Evolutionary conservation across 306 rosid genomes (phyloP), one percentile per base, ranked within the genome.

Genomic region (Fragaria vesca): DNA sequence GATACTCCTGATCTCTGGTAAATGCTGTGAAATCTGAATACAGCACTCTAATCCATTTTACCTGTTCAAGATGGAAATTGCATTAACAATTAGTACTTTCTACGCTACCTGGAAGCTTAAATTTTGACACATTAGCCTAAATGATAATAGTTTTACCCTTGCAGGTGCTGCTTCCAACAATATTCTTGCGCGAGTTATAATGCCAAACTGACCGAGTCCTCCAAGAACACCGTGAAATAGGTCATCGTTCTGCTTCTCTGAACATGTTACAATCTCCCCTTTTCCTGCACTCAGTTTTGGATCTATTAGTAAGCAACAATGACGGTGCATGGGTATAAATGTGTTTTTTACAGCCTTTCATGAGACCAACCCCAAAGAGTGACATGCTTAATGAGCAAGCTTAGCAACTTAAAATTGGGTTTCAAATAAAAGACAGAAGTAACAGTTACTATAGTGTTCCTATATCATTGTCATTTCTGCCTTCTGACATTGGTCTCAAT

Each of bases 171-270:
- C 89, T 79, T 96, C 98, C 46, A 96, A 86, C 13, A 82, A 71
- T 85, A 96, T 88, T 80, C 93, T 88, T 15, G 99, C 99, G 4
- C 89, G 75, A 21, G 98, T 96, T 80, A 96, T 93, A 63, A 96
- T 93, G 76, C 99, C 99, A 76, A 96, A 96, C 76, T 96, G 97
- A 50, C 99, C 99, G 28, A 96, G 95, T 47, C 99, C 99, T 62
- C 99, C 99, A 77, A 96, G 97, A 80, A 91, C 98, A 20, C 94
- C 83, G 68, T 91, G 97, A 80, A 96, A 96, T 79, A 96, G 93
- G 78, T 89, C 94, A 1, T 48, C 82, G 72, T 96, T 96, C 79
- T 93, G 87, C 81, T 90, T 88, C 79, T 66, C 45, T 2, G 98
- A 93, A 82, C 97, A 96, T 78, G 86, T 90, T 12, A 96, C 79